Base-by-base conservation (phyloP, 192 early-diverging fungal species). In the Dissophora ornata region DNA sequence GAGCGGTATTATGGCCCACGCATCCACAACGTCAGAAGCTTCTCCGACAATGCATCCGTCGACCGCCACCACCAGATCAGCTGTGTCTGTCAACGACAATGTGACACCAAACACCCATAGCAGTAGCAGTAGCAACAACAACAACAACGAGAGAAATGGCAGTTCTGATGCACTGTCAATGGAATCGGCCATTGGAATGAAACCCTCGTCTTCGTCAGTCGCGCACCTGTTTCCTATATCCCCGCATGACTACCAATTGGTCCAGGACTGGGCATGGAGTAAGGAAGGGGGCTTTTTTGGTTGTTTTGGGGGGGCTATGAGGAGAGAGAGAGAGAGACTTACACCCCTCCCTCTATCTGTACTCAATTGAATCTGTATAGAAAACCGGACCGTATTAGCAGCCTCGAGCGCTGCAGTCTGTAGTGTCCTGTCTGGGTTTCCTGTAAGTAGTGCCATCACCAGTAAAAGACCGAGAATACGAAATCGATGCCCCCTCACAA, bases 341-440 rank as follows among this genome's bases (percentile, higher is more conserved):
- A n/a, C n/a, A n/a, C n/a, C n/a, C n/a, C n/a, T n/a, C n/a, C n/a
- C n/a, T n/a, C n/a, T n/a, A n/a, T n/a, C n/a, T n/a, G n/a, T n/a
- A n/a, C n/a, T n/a, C n/a, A n/a, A n/a, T n/a, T n/a, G n/a, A n/a
- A n/a, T n/a, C n/a, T 55, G 18, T n/a, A 18, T 80, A 86, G 86
- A 69, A 11, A 80, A 93, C 69, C 82, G 88, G 32, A 93, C 90
- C 8, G 81, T 90, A 21, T 75, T 88, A 33, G 88, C 90, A 12
- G 91, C 91, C 26, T 87, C 90, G 19, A 84, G 84, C 24, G 91
- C 91, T 11, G 89, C 91, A 5, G 85, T 91, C 4, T 81, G 84
- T 10, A 88, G 90, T 30, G 89, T 89, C 29, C 61, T 90, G 36
- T 87, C 86, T 29, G 91, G 91, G 19, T 93, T 87, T 68, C 91